Percentiles rank a stretch among this genome's conserved stretches.
These are phyloP conservation scores for Cytospora piceicola DNA, from an alignment of 2,329 filamentous ascomycete genomes.

Conservation along the genomic window DNA sequence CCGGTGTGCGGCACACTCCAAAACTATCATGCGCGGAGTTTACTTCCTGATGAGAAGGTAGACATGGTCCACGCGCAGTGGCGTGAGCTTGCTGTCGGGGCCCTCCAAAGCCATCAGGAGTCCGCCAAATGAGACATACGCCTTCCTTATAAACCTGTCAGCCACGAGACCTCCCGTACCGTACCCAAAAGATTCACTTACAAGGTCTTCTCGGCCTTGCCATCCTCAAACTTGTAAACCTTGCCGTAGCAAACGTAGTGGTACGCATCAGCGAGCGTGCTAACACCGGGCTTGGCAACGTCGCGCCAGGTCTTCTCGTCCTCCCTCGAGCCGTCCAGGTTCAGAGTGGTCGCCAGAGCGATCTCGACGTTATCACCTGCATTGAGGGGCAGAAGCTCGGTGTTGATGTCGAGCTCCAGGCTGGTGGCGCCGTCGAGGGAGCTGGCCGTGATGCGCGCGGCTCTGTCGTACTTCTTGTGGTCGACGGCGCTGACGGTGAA, in stretches of 20 bases:
- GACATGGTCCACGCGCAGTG: slow-evolving; percentile 87
- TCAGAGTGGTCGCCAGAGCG: slow-evolving; percentile 81
- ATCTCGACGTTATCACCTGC: slow-evolving; percentile 78
- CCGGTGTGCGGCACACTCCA: neutral
- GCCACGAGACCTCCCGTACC: neutral
- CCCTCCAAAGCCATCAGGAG: slow-evolving; percentile 89
- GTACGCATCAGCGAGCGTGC: slow-evolving; percentile 75
- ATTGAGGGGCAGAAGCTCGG: slow-evolving; percentile 81
- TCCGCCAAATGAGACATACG: slow-evolving; percentile 92
- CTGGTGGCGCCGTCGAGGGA: slow-evolving; percentile 72
- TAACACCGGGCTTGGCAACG: slow-evolving; percentile 58
- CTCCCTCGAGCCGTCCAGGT: slow-evolving; percentile 82
- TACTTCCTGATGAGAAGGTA: slow-evolving; percentile 95
- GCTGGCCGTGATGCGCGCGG: slow-evolving; percentile 79
- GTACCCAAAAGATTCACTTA: slow-evolving; percentile 54
- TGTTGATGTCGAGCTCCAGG: slow-evolving; percentile 91
- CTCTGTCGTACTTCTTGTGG: slow-evolving; percentile 91
- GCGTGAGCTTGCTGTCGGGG: slow-evolving; percentile 92
- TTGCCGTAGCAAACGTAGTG: slow-evolving; percentile 90
- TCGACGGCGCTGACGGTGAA: slow-evolving; percentile 83
- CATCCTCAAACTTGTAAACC: slow-evolving; percentile 87
- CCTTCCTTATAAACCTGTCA: slow-evolving; percentile 65
- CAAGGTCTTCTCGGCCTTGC: slow-evolving; percentile 80
- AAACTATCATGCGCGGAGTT: slow-evolving; percentile 19
- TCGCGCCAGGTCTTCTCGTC: slow-evolving; percentile 83